phyloP scores from a whole-genome alignment of 2,329 filamentous ascomycete species.

The Aspergillus calidoustus region DNA sequence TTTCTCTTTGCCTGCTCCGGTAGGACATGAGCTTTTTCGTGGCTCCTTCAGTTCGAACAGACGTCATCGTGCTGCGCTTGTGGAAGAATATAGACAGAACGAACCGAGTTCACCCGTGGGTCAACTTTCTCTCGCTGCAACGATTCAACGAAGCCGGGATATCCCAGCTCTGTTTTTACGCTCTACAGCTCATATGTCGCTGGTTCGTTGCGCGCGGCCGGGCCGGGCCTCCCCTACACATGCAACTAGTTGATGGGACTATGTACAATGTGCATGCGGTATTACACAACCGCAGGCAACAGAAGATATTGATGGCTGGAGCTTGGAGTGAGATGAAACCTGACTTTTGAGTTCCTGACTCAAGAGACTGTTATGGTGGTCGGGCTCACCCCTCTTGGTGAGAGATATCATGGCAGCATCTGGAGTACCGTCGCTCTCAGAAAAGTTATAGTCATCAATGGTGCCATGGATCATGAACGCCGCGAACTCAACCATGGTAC shows the following conservation, averaged over 20 bases:
- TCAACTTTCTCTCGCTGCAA: not conserved
- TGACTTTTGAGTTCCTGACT: not conserved
- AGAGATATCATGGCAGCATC: too few relatives aligned
- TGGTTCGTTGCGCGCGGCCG: conserved; percentile 23
- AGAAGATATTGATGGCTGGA: not conserved
- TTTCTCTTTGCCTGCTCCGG: not conserved
- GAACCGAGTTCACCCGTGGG: not conserved
- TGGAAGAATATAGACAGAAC: not conserved
- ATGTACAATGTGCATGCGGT: conserved; percentile 19
- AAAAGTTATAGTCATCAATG: too few relatives aligned
- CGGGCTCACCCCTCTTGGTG: not conserved
- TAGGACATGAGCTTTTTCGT: not conserved
- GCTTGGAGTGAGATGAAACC: not conserved
- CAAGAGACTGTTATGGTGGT: conserved; percentile 12
- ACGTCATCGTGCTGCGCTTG: not conserved
- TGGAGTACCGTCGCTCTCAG: too few relatives aligned
- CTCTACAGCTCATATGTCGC: conserved; percentile 1
- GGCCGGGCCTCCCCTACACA: conserved; percentile 28
- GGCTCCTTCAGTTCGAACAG: not conserved
- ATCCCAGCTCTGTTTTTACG: not conserved
- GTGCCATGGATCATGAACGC: not conserved
- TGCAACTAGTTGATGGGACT: conserved; percentile 16
- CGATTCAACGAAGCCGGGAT: not conserved
- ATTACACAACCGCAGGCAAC: conserved; percentile 11
- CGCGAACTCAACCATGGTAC: conserved; percentile 6